These are phyloP conservation scores for Hansenula sp. DNA, from an alignment of 1,139 yeast species.

Conservation along the genomic window DNA sequence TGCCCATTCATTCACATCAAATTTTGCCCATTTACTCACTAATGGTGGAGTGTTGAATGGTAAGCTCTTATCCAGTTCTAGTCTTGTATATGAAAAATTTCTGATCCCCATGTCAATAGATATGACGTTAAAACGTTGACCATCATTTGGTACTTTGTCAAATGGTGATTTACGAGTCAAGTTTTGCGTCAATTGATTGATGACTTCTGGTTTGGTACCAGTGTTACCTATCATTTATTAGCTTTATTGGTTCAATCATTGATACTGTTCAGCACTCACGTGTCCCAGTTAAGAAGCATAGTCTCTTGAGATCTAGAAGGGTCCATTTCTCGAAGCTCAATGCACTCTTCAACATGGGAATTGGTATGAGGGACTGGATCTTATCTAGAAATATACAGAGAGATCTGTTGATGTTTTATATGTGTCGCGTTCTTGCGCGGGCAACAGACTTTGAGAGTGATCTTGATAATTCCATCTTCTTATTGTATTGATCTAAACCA, in stretches of 20 bases:
- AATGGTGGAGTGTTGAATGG: constrained; percentile 25
- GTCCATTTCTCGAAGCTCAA: constrained; percentile 10
- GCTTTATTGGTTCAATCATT: no score
- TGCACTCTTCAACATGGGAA: no score
- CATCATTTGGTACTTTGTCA: constrained; percentile 12
- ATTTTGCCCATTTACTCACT: constrained; percentile 39
- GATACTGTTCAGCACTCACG: not conserved
- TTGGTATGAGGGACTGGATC: no score
- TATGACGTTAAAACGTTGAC: constrained; percentile 21
- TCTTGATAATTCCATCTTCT: no score
- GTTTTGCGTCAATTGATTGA: constrained; percentile 1
- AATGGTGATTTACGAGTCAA: constrained; percentile 5
- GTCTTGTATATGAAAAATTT: constrained; percentile 33
- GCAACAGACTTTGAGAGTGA: no score
- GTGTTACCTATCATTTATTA: not conserved
- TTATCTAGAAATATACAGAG: no score
- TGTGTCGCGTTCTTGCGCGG: no score
- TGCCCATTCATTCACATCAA: constrained; percentile 32
- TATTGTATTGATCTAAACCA: no score
- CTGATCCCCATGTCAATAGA: constrained; percentile 41
- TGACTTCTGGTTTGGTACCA: constrained; percentile 5
- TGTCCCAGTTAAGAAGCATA: constrained; percentile 17
- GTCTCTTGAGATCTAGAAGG: constrained; percentile 10
- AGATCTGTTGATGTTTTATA: no score
- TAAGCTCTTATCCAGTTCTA: constrained; percentile 18